Conservation (phyloP, 306 rosid genomes). For the Carpinus fangiana region DNA sequence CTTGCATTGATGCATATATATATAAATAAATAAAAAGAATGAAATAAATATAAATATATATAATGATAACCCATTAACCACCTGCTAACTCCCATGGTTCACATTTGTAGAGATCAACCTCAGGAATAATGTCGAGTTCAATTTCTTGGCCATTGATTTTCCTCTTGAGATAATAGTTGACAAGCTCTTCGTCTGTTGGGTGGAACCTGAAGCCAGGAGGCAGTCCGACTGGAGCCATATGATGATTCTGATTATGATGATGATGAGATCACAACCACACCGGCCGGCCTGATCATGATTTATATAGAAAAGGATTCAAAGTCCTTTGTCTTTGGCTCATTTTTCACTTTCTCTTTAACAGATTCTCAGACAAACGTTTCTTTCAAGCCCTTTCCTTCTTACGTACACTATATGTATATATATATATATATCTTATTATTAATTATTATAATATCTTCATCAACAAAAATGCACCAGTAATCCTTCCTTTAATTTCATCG, state of each 20-base stretch:
- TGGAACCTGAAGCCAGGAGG: slow-evolving; percentile 99
- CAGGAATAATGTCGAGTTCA: slow-evolving; percentile 97
- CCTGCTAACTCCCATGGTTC: slow-evolving; percentile 99
- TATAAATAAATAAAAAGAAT: no score
- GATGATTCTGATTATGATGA: no score
- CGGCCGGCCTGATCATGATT: slow-evolving; percentile 20
- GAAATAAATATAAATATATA: not conserved
- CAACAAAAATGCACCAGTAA: slow-evolving; percentile 20
- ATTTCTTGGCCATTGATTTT: slow-evolving; percentile 90
- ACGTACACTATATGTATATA: not conserved
- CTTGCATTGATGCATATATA: no score
- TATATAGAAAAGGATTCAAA: slow-evolving; percentile 57
- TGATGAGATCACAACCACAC: slow-evolving; percentile 20
- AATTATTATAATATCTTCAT: not conserved
- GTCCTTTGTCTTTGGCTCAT: slow-evolving; percentile 70
- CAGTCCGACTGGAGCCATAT: slow-evolving; percentile 83
- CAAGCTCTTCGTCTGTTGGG: slow-evolving; percentile 98
- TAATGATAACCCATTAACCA: slow-evolving; percentile 33
- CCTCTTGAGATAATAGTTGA: slow-evolving; percentile 88
- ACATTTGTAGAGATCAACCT: slow-evolving; percentile 99
- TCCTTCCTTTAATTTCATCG: slow-evolving; percentile 7
- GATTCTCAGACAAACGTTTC: slow-evolving; percentile 93
- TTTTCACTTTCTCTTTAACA: slow-evolving; percentile 72
- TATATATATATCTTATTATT: no score
- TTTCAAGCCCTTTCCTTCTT: slow-evolving; percentile 53